These are phyloP conservation scores for Mortierella sp. DNA, from an alignment of 371 early-diverging fungal genomes.

Conservation along the genomic window DNA sequence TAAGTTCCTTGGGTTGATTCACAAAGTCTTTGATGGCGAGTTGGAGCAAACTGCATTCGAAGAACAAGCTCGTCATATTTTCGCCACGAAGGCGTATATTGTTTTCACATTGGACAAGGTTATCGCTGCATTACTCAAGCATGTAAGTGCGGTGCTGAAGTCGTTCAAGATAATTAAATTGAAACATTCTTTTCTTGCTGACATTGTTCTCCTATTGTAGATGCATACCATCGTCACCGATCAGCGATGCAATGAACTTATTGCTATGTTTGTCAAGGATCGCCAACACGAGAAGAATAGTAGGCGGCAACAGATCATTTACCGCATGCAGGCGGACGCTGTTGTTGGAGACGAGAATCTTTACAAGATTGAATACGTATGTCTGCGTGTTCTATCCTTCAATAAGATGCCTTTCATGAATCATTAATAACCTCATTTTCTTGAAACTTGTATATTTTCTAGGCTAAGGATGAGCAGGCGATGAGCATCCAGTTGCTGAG, in stretches of 20 bases:
- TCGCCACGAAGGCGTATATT: slow-evolving; percentile 88
- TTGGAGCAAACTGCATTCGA: slow-evolving; percentile 92
- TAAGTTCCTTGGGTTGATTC: slow-evolving; percentile 81
- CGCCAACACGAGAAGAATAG: slow-evolving; percentile 68
- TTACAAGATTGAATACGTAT: slow-evolving; percentile 88
- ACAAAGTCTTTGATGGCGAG: slow-evolving; percentile 84
- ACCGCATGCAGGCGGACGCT: slow-evolving; percentile 87
- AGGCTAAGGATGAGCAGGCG: slow-evolving; percentile 69
- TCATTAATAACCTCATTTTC: too few species aligned
- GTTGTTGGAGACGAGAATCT: slow-evolving; percentile 86
- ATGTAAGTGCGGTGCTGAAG: slow-evolving; percentile 62
- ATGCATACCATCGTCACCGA: slow-evolving; percentile 71
- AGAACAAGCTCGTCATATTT: slow-evolving; percentile 89
- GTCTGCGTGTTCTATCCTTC: slow-evolving; percentile 25
- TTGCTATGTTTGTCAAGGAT: slow-evolving; percentile 69
- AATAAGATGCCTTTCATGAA: not conserved
- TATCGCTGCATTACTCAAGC: slow-evolving; percentile 81
- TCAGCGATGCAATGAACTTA: slow-evolving; percentile 65
- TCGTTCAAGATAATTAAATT: not conserved
- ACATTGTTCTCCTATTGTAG: slow-evolving; percentile 13
- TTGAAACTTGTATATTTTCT: not conserved
- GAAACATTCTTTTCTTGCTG: not conserved
- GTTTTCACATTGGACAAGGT: slow-evolving; percentile 92
- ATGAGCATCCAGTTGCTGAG: slow-evolving; percentile 89
- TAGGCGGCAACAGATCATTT: slow-evolving; percentile 80